Percentiles rank a stretch among this genome's conserved stretches.
These are phyloP conservation scores for Pseudohalonectria lignicola DNA, from an alignment of 2,329 filamentous ascomycete species.

Conservation along the genomic window DNA sequence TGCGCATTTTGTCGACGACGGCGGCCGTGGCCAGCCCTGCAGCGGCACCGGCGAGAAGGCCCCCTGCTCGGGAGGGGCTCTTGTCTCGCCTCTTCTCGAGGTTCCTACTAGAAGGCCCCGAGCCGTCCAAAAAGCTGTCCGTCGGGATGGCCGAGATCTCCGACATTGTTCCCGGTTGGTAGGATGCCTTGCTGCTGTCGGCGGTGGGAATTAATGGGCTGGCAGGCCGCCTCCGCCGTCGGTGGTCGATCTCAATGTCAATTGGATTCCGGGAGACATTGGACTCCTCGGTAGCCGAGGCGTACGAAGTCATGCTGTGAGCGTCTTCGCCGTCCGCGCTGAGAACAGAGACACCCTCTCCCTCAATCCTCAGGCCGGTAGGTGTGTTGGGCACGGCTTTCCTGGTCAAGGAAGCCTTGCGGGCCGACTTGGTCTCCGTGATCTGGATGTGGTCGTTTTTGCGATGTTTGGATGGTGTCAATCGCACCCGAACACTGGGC, in stretches of 20 bases:
- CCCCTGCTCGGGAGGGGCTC: conserved; percentile 28
- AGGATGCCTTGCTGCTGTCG: conserved; percentile 47
- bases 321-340: conserved; percentile 44
- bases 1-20: conserved; percentile 29
- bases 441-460: conserved; percentile 74
- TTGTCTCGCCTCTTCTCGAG: conserved; percentile 24
- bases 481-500: conserved; percentile 68
- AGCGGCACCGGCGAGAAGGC: conserved; percentile 25
- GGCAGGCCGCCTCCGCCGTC: conserved; percentile 46
- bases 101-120: conserved; percentile 28
- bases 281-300: conserved; percentile 69
- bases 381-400: conserved; percentile 40
- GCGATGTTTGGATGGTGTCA: conserved; percentile 66
- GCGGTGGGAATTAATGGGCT: conserved; percentile 53
- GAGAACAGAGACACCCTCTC: conserved; percentile 23
- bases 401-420: conserved; percentile 49
- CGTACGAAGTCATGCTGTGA: conserved; percentile 60
- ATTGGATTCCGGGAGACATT: conserved; percentile 68
- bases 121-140: conserved; percentile 52
- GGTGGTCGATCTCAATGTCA: conserved; percentile 73
- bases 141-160: conserved; percentile 72
- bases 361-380: conserved; percentile 23
- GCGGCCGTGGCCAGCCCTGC: conserved; percentile 25
- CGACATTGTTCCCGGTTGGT: conserved; percentile 57
- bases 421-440: conserved; percentile 64